Evolutionary conservation across 768 basidiomycete genomes (phyloP).

Genomic region (Boletus tylopilopsis): DNA sequence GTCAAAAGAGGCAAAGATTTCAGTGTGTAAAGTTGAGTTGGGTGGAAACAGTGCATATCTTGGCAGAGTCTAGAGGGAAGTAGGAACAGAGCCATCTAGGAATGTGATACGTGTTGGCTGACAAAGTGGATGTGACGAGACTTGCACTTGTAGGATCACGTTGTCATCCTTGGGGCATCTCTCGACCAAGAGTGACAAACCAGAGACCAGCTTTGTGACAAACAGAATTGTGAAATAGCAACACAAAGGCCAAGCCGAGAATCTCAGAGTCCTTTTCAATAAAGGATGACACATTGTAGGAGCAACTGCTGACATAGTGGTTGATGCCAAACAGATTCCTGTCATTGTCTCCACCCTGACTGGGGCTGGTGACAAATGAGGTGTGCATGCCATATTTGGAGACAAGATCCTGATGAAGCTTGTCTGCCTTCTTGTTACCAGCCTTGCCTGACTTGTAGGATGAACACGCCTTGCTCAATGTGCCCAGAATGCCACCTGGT

Average conservation of each 20-base stretch:
- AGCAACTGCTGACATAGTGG: slow-evolving; percentile 53
- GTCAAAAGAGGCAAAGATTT: slow-evolving; percentile 39
- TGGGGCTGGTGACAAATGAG: slow-evolving; percentile 43
- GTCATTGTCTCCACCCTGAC: too few relatives aligned
- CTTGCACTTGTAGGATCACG: slow-evolving; percentile 62
- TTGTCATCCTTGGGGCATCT: slow-evolving; percentile 52
- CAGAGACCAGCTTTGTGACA: slow-evolving; percentile 58
- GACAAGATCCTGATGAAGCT: slow-evolving; percentile 47
- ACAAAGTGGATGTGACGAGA: slow-evolving; percentile 55
- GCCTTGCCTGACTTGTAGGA: slow-evolving; percentile 50
- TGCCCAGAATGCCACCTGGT: slow-evolving; percentile 57
- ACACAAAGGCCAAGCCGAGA: slow-evolving; percentile 53
- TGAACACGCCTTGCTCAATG: slow-evolving; percentile 48
- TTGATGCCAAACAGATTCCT: slow-evolving; percentile 53
- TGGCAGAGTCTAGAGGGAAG: slow-evolving; percentile 44
- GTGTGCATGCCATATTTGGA: slow-evolving; percentile 45
- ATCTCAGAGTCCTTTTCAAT: slow-evolving; percentile 50
- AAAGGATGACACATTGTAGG: slow-evolving; percentile 48
- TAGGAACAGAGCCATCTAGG: too few relatives aligned
- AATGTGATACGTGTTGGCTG: slow-evolving; percentile 23
- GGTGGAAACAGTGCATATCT: slow-evolving; percentile 56
- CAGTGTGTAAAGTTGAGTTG: slow-evolving; percentile 57
- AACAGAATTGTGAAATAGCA: slow-evolving; percentile 52
- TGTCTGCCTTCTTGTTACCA: slow-evolving; percentile 45
- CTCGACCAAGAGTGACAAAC: slow-evolving; percentile 57